Conservation (phyloP, 148 eudicot genomes). For the Rhododendron mucronatum region DNA sequence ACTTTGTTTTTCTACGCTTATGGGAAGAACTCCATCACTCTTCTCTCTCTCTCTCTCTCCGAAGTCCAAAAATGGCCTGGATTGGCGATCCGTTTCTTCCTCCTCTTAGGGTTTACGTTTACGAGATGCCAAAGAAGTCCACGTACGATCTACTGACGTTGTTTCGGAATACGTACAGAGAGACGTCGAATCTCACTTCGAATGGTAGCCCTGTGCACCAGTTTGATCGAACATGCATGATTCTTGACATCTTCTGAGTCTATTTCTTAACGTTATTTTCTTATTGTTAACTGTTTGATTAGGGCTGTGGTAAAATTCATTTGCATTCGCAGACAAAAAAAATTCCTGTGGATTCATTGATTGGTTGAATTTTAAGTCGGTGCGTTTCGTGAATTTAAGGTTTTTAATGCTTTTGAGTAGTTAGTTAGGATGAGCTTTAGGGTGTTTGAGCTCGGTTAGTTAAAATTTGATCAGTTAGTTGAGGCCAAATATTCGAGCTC, state of each 20-base stretch:
- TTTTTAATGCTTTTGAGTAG: background rate
- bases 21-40: too few species aligned
- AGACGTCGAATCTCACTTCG: slow-evolving; percentile 74
- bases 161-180: slow-evolving; percentile 56
- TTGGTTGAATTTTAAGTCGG: background rate
- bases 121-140: slow-evolving; percentile 83
- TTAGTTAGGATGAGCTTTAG: background rate
- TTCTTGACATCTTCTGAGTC: background rate
- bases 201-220: slow-evolving; percentile 96
- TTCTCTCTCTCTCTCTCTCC: too few species aligned
- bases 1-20: too few species aligned
- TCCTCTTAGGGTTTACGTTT: slow-evolving; percentile 82
- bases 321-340: too few species aligned
- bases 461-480: too few species aligned
- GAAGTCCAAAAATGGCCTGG: too few species aligned
- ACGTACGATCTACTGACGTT: slow-evolving; percentile 76
- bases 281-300: too few species aligned
- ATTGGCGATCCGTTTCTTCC: background rate
- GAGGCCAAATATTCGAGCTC: too few species aligned
- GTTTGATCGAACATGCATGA: slow-evolving; percentile 72
- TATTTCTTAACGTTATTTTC: too few species aligned
- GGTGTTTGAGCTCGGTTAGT: too few species aligned
- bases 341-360: background rate
- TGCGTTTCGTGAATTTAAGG: background rate
- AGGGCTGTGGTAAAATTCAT: too few species aligned